Evolutionary conservation across 2,329 filamentous ascomycete species (phyloP).

Genomic region (Hymenoscyphus scutula): DNA sequence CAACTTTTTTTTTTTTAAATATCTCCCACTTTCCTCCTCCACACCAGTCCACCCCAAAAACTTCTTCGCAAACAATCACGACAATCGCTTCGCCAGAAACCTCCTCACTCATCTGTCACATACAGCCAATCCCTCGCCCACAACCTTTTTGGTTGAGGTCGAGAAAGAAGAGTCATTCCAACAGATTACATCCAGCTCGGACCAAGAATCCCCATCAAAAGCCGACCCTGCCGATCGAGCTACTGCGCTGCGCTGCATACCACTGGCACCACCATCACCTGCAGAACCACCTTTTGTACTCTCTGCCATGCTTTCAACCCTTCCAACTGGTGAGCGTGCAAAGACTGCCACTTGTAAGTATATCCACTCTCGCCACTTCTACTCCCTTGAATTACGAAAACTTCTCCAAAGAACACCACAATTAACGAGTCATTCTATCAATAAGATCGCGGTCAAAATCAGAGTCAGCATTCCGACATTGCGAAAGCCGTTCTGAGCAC

Average conservation of each 20-base stretch:
- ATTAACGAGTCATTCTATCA: not conserved
- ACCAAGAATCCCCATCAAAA: not conserved
- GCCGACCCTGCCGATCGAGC: not conserved
- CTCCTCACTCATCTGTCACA: not conserved
- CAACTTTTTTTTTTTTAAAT: not conserved
- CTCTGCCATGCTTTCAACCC: not conserved
- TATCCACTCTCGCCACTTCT: not conserved
- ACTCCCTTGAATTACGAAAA: not conserved
- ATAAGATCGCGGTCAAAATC: not conserved
- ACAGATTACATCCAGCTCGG: too few species aligned
- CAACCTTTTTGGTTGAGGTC: slow-evolving; percentile 1
- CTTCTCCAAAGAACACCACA: not conserved
- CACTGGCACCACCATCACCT: not conserved
- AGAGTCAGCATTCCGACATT: slow-evolving; percentile 10
- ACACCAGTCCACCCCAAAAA: not conserved
- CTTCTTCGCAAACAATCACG: not conserved
- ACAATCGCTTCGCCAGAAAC: not conserved
- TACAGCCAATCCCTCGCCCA: not conserved
- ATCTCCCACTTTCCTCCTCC: not conserved
- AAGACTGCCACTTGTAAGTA: not conserved
- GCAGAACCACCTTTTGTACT: not conserved
- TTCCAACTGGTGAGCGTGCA: not conserved
- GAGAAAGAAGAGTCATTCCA: not conserved
- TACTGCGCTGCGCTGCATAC: not conserved
- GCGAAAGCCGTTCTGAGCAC: slow-evolving; percentile 9